phyloP scores from a whole-genome alignment of 2,329 filamentous ascomycete species.

The Zymoseptoria crescenta region DNA sequence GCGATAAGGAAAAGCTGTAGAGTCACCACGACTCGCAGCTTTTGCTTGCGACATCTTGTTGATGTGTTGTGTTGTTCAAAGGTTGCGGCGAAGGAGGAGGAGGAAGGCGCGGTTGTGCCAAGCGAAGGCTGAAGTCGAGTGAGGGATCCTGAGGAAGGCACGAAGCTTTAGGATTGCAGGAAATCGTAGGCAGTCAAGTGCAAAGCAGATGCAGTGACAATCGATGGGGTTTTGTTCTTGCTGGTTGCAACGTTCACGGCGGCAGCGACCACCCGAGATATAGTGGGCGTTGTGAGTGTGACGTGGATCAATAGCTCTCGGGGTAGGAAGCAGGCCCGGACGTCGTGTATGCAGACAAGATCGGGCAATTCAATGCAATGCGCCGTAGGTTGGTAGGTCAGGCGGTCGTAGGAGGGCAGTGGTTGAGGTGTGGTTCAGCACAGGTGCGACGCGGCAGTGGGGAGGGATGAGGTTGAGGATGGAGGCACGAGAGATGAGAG shows the following conservation, averaged over 20 bases:
- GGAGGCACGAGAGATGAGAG: not conserved
- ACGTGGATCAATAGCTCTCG: not conserved
- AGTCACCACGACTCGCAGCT: constrained; percentile 15
- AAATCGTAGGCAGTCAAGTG: not conserved
- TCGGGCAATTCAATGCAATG: not conserved
- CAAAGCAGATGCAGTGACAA: not conserved
- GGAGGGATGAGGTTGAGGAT: not conserved
- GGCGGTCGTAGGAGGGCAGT: not conserved
- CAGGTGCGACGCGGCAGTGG: not conserved
- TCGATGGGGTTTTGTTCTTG: not conserved
- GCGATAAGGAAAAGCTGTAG: constrained; percentile 45
- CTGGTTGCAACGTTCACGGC: constrained; percentile 1
- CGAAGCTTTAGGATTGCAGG: not conserved
- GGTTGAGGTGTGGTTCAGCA: not conserved
- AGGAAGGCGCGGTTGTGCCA: constrained; percentile 3
- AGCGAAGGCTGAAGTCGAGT: not conserved
- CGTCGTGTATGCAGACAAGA: not conserved
- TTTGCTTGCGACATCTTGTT: constrained; percentile 13
- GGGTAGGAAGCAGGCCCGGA: not conserved
- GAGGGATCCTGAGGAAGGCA: constrained; percentile 1
- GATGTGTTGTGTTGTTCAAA: constrained; percentile 1
- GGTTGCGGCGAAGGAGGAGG: not conserved
- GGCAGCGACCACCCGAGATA: not conserved
- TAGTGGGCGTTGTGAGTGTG: not conserved
- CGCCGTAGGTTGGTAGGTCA: not conserved